Conservation (phyloP, 352 stramenopile genomes). For the Pythium dissotocum region DNA sequence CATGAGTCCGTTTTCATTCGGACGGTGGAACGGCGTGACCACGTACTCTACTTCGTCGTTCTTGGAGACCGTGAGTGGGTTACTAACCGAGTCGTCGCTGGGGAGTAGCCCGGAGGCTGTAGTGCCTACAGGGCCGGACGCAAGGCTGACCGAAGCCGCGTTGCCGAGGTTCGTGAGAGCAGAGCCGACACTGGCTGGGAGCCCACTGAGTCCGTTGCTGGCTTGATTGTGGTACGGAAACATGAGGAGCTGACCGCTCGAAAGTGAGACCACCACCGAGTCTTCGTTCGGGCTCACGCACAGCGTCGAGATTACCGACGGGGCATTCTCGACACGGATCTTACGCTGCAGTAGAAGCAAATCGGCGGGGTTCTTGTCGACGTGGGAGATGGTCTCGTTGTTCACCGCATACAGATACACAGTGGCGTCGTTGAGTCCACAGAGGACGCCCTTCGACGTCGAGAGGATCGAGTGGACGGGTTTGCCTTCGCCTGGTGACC, state of each 20-base stretch:
- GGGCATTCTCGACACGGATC: constrained; percentile 59
- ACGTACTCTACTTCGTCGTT: constrained; percentile 75
- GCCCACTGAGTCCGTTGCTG: constrained; percentile 1
- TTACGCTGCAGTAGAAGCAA: constrained; percentile 59
- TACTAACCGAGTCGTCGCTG: constrained; percentile 9
- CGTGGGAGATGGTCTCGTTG: constrained; percentile 28
- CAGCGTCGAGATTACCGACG: constrained; percentile 47
- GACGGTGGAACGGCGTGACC: constrained; percentile 70
- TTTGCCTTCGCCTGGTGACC: constrained; percentile 51
- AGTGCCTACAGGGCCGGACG: constrained; percentile 2
- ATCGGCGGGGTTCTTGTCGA: constrained; percentile 35
- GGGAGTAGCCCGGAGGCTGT: neutral
- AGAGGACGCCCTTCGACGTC: constrained; percentile 78
- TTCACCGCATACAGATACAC: constrained; percentile 72
- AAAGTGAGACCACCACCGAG: constrained; percentile 59
- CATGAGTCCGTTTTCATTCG: constrained; percentile 51
- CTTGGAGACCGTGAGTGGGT: constrained; percentile 30
- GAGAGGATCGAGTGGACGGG: constrained; percentile 62
- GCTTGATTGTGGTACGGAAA: constrained; percentile 71
- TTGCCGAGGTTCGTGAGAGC: constrained; percentile 21
- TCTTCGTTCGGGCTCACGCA: constrained; percentile 82
- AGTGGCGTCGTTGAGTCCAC: constrained; percentile 65
- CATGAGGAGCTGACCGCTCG: constrained; percentile 63
- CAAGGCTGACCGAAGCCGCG: constrained; percentile 16
- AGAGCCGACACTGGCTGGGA: constrained; percentile 23